A percentile compares a stretch with the other conserved stretches of the same genome.
These are phyloP conservation scores for Fusarium foetens DNA, from an alignment of 2,329 filamentous ascomycete species.

Conservation along the genomic window DNA sequence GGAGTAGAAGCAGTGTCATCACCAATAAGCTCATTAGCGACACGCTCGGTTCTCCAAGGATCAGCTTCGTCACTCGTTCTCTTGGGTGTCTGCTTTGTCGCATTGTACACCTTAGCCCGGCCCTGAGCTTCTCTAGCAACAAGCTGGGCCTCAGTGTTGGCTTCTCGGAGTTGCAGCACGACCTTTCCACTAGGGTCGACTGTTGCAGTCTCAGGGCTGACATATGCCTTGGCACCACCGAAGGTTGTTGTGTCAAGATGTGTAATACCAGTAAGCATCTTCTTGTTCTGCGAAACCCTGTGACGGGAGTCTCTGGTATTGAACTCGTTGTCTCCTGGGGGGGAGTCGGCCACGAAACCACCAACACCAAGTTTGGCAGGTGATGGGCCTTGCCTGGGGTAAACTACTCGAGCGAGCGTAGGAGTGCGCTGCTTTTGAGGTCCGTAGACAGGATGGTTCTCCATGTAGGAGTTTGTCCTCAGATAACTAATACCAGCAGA, in stretches of 20 bases:
- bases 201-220: slow-evolving; percentile 56
- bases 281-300: slow-evolving; percentile 34
- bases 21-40: slow-evolving; percentile 46
- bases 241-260: slow-evolving; percentile 58
- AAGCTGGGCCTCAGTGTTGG: slow-evolving; percentile 51
- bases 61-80: slow-evolving; percentile 13
- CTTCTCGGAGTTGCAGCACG: slow-evolving; percentile 55
- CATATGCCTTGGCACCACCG: slow-evolving; percentile 66
- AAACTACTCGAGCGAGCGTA: slow-evolving; percentile 62
- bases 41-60: slow-evolving; percentile 37
- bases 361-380: slow-evolving; percentile 63
- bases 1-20: slow-evolving; percentile 7
- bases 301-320: slow-evolving; percentile 45
- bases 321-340: slow-evolving; percentile 56
- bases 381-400: slow-evolving; percentile 51
- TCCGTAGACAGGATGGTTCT: slow-evolving; percentile 71
- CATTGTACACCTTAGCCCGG: slow-evolving; percentile 48
- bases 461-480: slow-evolving; percentile 63
- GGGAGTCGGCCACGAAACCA: slow-evolving; percentile 61
- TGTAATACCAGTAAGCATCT: slow-evolving; percentile 50
- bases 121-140: slow-evolving; percentile 60
- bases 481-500: slow-evolving; percentile 72
- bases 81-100: slow-evolving; percentile 32
- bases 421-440: slow-evolving; percentile 63
- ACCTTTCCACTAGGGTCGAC: slow-evolving; percentile 64